phyloP scores from a whole-genome alignment of 768 basidiomycete genomes.

The Tremella fuciformis region DNA sequence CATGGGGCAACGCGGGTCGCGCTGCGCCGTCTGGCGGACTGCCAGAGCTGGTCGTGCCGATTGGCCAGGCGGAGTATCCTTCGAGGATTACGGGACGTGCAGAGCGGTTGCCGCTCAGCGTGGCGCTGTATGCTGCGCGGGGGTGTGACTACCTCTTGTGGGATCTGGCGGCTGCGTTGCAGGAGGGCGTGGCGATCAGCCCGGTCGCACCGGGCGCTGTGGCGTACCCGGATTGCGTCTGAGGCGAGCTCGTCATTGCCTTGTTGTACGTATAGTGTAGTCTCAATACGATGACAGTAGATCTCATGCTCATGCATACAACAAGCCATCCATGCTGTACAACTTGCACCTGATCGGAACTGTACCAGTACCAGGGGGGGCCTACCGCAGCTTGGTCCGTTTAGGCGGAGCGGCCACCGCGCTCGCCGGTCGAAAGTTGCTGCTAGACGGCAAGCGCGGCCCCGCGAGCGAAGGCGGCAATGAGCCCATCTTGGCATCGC shows the following conservation, averaged over 20 bases:
- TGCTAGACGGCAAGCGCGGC: slow-evolving; percentile 40
- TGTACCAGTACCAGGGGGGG: no score
- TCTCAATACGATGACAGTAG: no score
- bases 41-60: slow-evolving; percentile 33
- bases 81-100: slow-evolving; percentile 33
- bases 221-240: not conserved
- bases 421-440: slow-evolving; percentile 41
- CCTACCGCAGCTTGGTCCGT: slow-evolving; percentile 28
- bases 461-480: slow-evolving; percentile 39
- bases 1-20: slow-evolving; percentile 10
- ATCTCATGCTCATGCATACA: no score
- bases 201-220: no score
- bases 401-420: slow-evolving; percentile 16
- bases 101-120: slow-evolving; percentile 44
- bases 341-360: not conserved
- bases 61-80: slow-evolving; percentile 40
- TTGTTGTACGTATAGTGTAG: no score
- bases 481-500: slow-evolving; percentile 52
- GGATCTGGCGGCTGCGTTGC: slow-evolving; percentile 38
- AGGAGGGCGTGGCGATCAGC: slow-evolving; percentile 6
- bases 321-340: not conserved
- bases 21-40: slow-evolving; percentile 22
- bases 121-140: slow-evolving; percentile 31
- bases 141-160: slow-evolving; percentile 45
- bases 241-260: no score